Base-by-base conservation (phyloP, 2,329 filamentous ascomycete species). In the Phyllosticta capitalensis region DNA sequence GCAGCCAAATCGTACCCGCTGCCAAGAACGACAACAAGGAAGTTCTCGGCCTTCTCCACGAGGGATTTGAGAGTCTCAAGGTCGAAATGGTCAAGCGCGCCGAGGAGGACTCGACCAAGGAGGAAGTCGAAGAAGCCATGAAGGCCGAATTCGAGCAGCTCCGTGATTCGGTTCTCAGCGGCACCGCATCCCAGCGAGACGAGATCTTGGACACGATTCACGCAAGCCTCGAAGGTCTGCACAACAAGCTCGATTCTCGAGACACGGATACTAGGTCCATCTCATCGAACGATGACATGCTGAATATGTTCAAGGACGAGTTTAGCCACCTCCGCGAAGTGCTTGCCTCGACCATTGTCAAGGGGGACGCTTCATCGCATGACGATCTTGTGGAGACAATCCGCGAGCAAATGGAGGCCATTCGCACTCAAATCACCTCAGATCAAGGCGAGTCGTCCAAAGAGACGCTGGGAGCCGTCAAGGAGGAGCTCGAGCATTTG, bases 71-170 rank as follows among this genome's bases (percentile, higher is more conserved):
- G n/a, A 68, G 68, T 49, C 72, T 77, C 66, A 73, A 74, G 53
- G 71, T 69, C 2, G 72, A 75, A 56, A 69, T 74, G n/a, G 68
- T 67, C 22, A 65, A 68, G 28, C 71, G 72, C 22, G 67, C 62
- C n/a, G 63, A 73, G 5, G 68, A 72, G 48, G 67, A 70, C 5
- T 73, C 74, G 1, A 67, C 70, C 1, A 72, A 69, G 54, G 75
- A 79, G 17, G 78, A 79, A 49, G 73, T 79, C 60, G 80, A 86
- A 48, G 86, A 90, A 61, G 83, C 89, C 55, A 85, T 95, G 71
- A 88, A 88, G 69, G 84, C 85, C 49, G 90, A 95, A 67, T 88
- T 95, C 55, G 89, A 94, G 63, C 86, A 90, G 58, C 81, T 96
- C 7, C 86, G 90, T 24, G 87, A 91, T 19, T 83, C 88, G 0